phyloP scores from a whole-genome alignment of 2,329 filamentous ascomycete species.

The Diaporthe capsici region DNA sequence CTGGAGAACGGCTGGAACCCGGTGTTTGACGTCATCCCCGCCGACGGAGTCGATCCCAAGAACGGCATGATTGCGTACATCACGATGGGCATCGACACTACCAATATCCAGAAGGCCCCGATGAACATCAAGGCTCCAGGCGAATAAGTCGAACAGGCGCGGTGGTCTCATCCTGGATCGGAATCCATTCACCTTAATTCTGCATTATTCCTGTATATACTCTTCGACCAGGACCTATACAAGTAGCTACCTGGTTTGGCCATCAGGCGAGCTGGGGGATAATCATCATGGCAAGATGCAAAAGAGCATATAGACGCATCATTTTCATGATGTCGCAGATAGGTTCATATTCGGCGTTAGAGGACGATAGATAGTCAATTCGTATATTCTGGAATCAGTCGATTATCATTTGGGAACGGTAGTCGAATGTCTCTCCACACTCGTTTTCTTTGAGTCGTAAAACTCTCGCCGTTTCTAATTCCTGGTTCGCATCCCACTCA shows the following conservation, averaged over 20 bases:
- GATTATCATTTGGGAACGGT: neutral
- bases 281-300: too few relatives aligned
- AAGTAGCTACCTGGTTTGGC: too few relatives aligned
- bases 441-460: neutral
- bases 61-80: conserved; percentile 40
- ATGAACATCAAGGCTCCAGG: conserved; percentile 22
- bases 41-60: conserved; percentile 29
- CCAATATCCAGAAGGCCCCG: conserved; percentile 10
- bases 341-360: neutral
- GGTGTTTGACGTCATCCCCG: conserved; percentile 22
- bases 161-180: too few relatives aligned
- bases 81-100: conserved; percentile 34
- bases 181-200: too few relatives aligned
- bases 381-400: rapidly evolving
- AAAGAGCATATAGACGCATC: neutral
- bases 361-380: too few relatives aligned
- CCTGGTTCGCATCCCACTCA: neutral
- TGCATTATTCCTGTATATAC: neutral
- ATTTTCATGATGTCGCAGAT: neutral
- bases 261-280: neutral
- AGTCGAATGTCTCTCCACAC: neutral
- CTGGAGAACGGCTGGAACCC: conserved; percentile 28
- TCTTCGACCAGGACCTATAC: neutral
- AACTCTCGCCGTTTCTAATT: neutral
- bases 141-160: neutral